Percentiles rank a stretch among this genome's conserved stretches.
Conservation (phyloP, 352 stramenopile genomes). For the Pythium dissotocum region DNA sequence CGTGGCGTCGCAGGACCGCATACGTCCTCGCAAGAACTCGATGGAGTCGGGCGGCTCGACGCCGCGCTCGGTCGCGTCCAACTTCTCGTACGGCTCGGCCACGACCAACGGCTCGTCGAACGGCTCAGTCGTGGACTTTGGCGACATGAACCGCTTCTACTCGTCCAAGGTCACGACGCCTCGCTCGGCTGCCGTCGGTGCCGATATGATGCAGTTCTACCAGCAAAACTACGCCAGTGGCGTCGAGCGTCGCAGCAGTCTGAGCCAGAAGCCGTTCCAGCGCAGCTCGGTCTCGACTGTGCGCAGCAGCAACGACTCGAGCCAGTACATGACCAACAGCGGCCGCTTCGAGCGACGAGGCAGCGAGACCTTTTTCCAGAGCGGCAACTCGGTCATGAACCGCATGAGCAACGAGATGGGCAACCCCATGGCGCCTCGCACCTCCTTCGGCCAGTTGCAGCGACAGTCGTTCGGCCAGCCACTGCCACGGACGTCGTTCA, state of each 20-base stretch:
- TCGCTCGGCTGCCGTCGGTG: constrained; percentile 24
- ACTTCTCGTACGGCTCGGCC: constrained; percentile 75
- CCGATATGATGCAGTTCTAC: constrained; percentile 33
- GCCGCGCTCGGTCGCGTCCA: constrained; percentile 67
- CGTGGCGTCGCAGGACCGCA: constrained; percentile 28
- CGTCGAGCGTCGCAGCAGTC: constrained; percentile 20
- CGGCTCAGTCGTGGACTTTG: constrained; percentile 68
- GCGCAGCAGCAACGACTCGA: constrained; percentile 29
- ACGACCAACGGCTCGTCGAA: constrained; percentile 69
- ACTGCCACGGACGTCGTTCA: constrained; percentile 21
- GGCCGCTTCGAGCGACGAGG: constrained; percentile 22
- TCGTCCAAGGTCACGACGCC: constrained; percentile 27
- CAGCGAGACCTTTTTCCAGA: constrained; percentile 34
- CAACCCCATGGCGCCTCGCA: constrained; percentile 8
- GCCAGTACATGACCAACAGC: constrained; percentile 18
- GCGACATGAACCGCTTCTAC: constrained; percentile 84
- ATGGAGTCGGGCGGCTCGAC: constrained; percentile 68
- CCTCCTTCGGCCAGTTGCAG: constrained; percentile 19
- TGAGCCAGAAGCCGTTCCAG: constrained; percentile 20
- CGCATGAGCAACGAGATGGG: constrained; percentile 26
- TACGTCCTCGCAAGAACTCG: constrained; percentile 54
- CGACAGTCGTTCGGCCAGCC: constrained; percentile 1
- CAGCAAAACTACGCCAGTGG: constrained; percentile 33
- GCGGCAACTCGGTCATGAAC: constrained; percentile 29
- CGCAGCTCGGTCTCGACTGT: constrained; percentile 30